A percentile compares a stretch with the other conserved stretches of the same genome.
Conservation (phyloP, 2,329 filamentous ascomycete genomes). For the Sclerotinia spermophila region DNA sequence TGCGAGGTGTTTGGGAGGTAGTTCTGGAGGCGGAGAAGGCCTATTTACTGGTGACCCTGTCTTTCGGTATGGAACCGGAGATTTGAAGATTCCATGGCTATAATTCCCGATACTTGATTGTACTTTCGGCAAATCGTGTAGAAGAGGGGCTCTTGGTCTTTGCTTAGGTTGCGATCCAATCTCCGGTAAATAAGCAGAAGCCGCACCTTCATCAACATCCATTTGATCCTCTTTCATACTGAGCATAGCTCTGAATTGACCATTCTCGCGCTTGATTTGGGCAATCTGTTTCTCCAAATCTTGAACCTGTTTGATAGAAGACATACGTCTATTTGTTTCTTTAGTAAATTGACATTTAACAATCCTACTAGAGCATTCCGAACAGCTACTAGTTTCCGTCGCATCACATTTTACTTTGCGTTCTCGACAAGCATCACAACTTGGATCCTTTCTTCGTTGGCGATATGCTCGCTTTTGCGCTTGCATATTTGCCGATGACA, state of each 20-base stretch:
- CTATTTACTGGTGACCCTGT: conserved; percentile 47
- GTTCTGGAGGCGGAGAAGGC: conserved; percentile 54
- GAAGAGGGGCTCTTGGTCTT: conserved; percentile 55
- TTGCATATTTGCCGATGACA: conserved; percentile 51
- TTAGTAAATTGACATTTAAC: conserved; percentile 99
- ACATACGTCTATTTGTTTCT: conserved; percentile 97
- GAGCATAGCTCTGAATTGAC: conserved; percentile 64
- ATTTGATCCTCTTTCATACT: conserved; percentile 42
- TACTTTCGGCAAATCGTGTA: conserved; percentile 68
- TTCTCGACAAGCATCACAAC: conserved; percentile 93
- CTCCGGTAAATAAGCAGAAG: conserved; percentile 56
- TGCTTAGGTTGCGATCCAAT: conserved; percentile 63
- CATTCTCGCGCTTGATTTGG: conserved; percentile 75
- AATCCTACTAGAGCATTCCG: conserved; percentile 92
- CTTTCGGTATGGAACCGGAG: conserved; percentile 65
- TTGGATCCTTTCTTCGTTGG: conserved; percentile 92
- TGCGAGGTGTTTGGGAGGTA: conserved; percentile 67
- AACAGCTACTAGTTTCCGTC: conserved; percentile 92
- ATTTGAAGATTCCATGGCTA: conserved; percentile 75
- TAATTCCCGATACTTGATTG: conserved; percentile 69
- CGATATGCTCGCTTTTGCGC: conserved; percentile 91
- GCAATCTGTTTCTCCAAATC: conserved; percentile 91
- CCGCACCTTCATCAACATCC: conserved; percentile 39
- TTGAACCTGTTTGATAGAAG: conserved; percentile 98
- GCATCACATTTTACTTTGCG: conserved; percentile 87